A percentile compares a stretch with the other conserved stretches of the same genome.
These are phyloP conservation scores for Erythrophleum fordii DNA, from an alignment of 306 rosid genomes.

Conservation along the genomic window DNA sequence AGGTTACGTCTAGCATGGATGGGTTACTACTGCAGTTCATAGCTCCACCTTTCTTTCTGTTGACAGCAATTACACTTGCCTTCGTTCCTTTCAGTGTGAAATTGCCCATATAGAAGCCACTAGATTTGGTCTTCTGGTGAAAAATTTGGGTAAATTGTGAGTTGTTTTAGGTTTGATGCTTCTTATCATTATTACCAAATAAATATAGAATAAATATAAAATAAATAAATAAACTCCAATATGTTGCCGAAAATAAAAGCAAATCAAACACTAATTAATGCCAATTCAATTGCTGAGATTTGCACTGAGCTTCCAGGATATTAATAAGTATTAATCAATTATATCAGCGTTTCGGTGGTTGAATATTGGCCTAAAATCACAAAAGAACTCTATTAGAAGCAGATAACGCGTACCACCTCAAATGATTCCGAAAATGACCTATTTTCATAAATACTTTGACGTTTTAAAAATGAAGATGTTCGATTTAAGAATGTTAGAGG, in stretches of 20 bases:
- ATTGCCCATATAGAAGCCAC: background rate
- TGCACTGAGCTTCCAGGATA: too few relatives aligned
- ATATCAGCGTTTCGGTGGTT: background rate
- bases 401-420: constrained; percentile 11
- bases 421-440: background rate
- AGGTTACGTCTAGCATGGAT: background rate
- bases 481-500: background rate
- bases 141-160: too few relatives aligned
- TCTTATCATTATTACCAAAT: too few relatives aligned
- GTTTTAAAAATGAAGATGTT: background rate
- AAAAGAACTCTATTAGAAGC: background rate
- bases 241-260: background rate
- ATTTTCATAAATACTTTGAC: background rate
- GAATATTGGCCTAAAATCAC: background rate
- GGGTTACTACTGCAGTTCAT: background rate
- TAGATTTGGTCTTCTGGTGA: too few relatives aligned
- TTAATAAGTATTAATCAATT: too few relatives aligned
- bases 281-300: background rate
- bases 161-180: background rate
- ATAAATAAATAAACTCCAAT: background rate
- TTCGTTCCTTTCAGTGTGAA: constrained; percentile 29
- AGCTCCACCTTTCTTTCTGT: background rate
- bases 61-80: background rate
- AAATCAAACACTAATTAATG: background rate
- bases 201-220: too few relatives aligned